Base-by-base conservation (phyloP, 441 rosid species). In the Euphorbia schlechtendalii region DNA sequence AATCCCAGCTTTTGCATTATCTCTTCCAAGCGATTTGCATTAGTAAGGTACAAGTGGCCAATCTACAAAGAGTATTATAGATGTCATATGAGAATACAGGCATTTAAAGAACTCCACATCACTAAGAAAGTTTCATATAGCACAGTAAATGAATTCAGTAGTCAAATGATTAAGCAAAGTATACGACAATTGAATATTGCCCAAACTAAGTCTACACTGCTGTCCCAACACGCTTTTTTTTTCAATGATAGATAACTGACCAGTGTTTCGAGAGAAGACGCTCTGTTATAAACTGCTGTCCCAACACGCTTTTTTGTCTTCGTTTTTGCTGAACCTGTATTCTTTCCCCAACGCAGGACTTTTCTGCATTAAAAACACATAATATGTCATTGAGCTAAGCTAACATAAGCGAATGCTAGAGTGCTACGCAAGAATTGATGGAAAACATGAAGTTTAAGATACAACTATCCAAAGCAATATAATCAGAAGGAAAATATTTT, bases 211-310 rank as follows among this genome's bases (percentile, higher is more conserved):
- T 40, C 24, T 41, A 24, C 52, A 48, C n/a, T n/a, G n/a, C n/a
- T 36, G 9, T 9, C 4, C 30, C 21, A 68, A 76, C 43, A 45
- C 51, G 30, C n/a, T n/a, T n/a, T n/a, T n/a, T n/a, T n/a, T n/a
- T n/a, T n/a, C n/a, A 38, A 38, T 38, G 20, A 5, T 45, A 63
- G 27, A 67, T 15, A 22, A 73, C 90, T 77, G 58, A 89, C 96
- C 36, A 87, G 84, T 46, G 98, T 86, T 80, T 92, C 96, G 66
- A 92, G 67, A 4, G 98, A 89, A 28, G 98, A 89, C 46, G 98
- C 98, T 75, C 90, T 77, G 74, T 90, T 89, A 71, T 92, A 92
- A 73, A 85, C 83, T 18, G 90, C 94, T 43, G 78, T 74, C 59
- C 94, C 98, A 63, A 86, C 96, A 56, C 96, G 88, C 67, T 78